These are phyloP conservation scores for Monosporascus sp. DNA, from an alignment of 2,329 filamentous ascomycete genomes.

Conservation along the genomic window DNA sequence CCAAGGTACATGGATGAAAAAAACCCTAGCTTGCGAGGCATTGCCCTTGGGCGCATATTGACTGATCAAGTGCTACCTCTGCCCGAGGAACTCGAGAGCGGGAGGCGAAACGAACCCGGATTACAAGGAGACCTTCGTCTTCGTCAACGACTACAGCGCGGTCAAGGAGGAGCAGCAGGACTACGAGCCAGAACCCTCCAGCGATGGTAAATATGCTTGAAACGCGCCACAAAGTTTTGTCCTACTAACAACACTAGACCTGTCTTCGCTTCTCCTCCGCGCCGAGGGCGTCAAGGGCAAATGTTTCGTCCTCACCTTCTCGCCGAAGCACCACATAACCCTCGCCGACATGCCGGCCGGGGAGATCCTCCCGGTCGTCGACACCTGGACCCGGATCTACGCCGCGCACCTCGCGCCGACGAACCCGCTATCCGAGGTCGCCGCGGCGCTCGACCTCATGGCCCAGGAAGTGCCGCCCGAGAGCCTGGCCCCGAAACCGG, in stretches of 20 bases:
- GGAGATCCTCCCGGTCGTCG: conserved; percentile 77
- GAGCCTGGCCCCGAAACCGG: conserved; percentile 46
- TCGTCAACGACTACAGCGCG: conserved; percentile 96
- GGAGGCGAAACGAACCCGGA: conserved; percentile 81
- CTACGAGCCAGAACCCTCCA: conserved; percentile 49
- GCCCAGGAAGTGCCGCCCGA: conserved; percentile 30
- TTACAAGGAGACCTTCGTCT: conserved; percentile 84
- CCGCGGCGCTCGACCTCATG: conserved; percentile 34
- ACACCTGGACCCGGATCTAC: conserved; percentile 92
- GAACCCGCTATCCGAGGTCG: conserved; percentile 54
- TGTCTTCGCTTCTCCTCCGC: conserved; percentile 71
- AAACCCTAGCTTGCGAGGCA: too few relatives aligned
- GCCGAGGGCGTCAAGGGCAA: conserved; percentile 87
- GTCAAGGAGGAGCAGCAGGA: conserved; percentile 89
- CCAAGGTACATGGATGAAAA: conserved; percentile 41
- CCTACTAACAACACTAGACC: conserved; percentile 41
- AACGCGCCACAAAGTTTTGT: neutral
- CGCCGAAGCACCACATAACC: conserved; percentile 82
- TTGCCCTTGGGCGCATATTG: neutral
- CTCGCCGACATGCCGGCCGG: conserved; percentile 78
- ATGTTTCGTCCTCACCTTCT: conserved; percentile 96
- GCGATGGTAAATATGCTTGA: conserved; percentile 26
- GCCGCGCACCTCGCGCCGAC: conserved; percentile 69
- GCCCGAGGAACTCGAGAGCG: conserved; percentile 84
- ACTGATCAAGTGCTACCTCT: conserved; percentile 76